Evolutionary conservation across 106 monocot species (phyloP).

Genomic region (Acorus calamus): DNA sequence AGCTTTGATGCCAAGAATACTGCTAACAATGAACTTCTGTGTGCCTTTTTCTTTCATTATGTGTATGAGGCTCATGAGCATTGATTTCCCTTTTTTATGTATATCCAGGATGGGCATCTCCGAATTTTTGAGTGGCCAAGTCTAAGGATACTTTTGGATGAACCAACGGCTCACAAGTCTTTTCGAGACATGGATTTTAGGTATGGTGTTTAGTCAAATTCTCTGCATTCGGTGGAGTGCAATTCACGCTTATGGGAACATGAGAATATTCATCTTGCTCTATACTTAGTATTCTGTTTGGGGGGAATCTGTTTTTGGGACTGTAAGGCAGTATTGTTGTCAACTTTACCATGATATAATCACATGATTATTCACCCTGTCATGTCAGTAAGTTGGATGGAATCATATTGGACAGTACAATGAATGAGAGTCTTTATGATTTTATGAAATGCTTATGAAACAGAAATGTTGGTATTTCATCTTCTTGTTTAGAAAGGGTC

Average conservation of each 20-base stretch:
- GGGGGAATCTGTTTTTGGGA: no score
- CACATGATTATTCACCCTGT: no score
- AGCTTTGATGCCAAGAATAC: no score
- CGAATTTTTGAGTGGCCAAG: constrained; percentile 84
- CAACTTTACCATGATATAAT: no score
- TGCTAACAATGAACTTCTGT: neutral
- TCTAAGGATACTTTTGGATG: constrained; percentile 56
- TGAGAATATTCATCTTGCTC: neutral
- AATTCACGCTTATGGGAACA: neutral
- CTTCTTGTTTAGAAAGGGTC: no score
- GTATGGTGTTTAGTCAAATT: constrained; percentile 17
- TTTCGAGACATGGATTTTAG: constrained; percentile 98
- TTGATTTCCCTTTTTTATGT: constrained; percentile 3
- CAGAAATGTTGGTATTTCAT: no score
- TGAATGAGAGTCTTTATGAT: no score
- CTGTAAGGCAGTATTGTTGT: no score
- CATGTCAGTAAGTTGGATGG: no score
- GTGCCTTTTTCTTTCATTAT: neutral
- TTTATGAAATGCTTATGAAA: no score
- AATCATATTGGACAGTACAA: no score
- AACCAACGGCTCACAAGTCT: constrained; percentile 91
- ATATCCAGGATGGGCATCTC: constrained; percentile 80
- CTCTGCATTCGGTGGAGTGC: neutral
- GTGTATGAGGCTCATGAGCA: neutral
- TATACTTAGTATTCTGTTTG: neutral